Percentiles rank a stretch among this genome's conserved stretches.
Conservation (phyloP, 148 eudicot species). For the Bassia scoparia region DNA sequence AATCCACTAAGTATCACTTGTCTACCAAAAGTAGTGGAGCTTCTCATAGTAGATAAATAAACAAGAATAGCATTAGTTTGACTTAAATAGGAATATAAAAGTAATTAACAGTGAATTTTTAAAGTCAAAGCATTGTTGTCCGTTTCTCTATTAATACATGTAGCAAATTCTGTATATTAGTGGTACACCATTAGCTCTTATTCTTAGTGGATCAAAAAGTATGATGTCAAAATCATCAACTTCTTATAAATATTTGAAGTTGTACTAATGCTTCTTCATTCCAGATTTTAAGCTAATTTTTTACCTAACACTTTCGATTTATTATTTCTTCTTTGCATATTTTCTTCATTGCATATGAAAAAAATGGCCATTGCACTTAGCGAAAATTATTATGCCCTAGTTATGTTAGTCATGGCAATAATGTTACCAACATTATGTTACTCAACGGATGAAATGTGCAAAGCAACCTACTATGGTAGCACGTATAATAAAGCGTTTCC, state of each 20-base stretch:
- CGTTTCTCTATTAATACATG: conserved; percentile 4
- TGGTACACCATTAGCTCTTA: conserved; percentile 10
- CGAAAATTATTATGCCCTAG: neutral
- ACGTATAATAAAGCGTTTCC: conserved; percentile 18
- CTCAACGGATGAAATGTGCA: conserved; percentile 27
- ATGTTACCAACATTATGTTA: conserved; percentile 32
- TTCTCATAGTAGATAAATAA: too few relatives aligned
- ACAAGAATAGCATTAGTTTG: neutral
- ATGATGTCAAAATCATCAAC: neutral
- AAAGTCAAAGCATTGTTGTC: conserved; percentile 8
- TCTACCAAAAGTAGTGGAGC: too few relatives aligned
- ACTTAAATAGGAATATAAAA: neutral
- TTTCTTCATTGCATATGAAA: neutral
- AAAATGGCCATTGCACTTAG: conserved; percentile 3
- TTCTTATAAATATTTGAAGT: neutral
- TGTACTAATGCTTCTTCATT: neutral
- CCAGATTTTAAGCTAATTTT: too few relatives aligned
- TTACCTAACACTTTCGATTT: too few relatives aligned
- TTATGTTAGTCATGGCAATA: conserved; percentile 16
- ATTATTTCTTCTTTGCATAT: neutral
- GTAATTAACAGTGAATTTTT: neutral
- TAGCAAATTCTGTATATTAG: conserved; percentile 5
- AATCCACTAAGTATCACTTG: too few relatives aligned
- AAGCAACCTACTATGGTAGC: conserved; percentile 60
- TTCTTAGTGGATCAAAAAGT: conserved; percentile 13